Conservation (phyloP, 2,329 filamentous ascomycete genomes). For the Penicillium sp. region DNA sequence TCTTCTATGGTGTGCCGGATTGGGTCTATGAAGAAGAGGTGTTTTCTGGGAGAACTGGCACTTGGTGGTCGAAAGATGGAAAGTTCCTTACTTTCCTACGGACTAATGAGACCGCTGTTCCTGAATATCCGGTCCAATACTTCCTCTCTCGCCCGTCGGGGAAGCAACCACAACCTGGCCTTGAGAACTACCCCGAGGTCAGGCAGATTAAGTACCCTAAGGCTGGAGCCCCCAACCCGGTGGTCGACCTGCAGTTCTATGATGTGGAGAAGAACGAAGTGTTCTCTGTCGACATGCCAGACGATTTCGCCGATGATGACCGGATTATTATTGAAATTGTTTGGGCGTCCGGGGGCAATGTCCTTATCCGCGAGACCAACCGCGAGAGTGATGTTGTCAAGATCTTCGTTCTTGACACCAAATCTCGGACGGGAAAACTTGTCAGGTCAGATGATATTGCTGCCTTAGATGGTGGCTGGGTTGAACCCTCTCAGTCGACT, state of each 20-base stretch:
- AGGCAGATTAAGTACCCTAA: slow-evolving; percentile 97
- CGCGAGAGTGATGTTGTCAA: slow-evolving; percentile 90
- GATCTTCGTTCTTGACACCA: slow-evolving; percentile 82
- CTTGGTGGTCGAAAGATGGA: slow-evolving; percentile 94
- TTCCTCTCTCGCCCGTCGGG: slow-evolving; percentile 87
- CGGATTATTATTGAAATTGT: slow-evolving; percentile 90
- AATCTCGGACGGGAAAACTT: slow-evolving; percentile 72
- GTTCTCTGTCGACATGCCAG: slow-evolving; percentile 77
- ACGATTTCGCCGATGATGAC: slow-evolving; percentile 78
- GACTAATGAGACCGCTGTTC: slow-evolving; percentile 90
- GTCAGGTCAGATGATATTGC: slow-evolving; percentile 79
- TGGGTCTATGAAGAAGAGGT: slow-evolving; percentile 96
- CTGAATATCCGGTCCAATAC: slow-evolving; percentile 91
- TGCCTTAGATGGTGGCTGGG: slow-evolving; percentile 93
- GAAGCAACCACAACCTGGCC: slow-evolving; percentile 65
- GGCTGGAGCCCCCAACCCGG: slow-evolving; percentile 88
- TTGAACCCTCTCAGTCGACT: slow-evolving; percentile 88
- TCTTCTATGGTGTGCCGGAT: slow-evolving; percentile 95
- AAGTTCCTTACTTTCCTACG: slow-evolving; percentile 88
- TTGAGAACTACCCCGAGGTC: slow-evolving; percentile 89
- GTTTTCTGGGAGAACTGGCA: slow-evolving; percentile 76
- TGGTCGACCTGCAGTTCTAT: slow-evolving; percentile 86
- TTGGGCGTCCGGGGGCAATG: slow-evolving; percentile 80
- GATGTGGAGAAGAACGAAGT: slow-evolving; percentile 76
- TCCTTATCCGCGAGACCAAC: slow-evolving; percentile 90